phyloP scores from a whole-genome alignment of 345 rosid genomes.

The Citrus sp. region DNA sequence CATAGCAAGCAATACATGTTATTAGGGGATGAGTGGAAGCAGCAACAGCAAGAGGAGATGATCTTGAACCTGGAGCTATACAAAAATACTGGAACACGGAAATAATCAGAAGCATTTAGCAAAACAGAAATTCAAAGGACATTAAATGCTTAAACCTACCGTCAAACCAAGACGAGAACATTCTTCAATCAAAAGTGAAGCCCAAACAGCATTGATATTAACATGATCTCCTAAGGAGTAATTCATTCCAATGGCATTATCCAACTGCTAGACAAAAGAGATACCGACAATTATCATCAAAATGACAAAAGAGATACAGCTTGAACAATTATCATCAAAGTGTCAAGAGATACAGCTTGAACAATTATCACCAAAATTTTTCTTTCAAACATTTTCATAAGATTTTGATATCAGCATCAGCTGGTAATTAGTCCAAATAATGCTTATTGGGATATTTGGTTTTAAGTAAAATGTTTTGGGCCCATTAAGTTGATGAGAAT shows the following conservation, averaged over 20 bases:
- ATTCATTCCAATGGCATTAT: slow-evolving; percentile 39
- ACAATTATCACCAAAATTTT: slow-evolving; percentile 13
- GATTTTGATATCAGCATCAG: background rate
- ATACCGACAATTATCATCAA: slow-evolving; percentile 19
- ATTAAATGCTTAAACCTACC: slow-evolving; percentile 42
- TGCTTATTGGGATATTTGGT: background rate
- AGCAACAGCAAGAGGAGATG: slow-evolving; percentile 91
- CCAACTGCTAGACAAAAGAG: slow-evolving; percentile 54
- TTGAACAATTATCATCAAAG: slow-evolving; percentile 20
- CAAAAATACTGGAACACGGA: slow-evolving; percentile 73
- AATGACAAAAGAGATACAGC: slow-evolving; percentile 26
- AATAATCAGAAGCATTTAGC: slow-evolving; percentile 31
- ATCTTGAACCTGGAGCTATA: slow-evolving; percentile 96
- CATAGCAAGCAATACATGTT: slow-evolving; percentile 81
- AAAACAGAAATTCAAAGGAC: slow-evolving; percentile 18
- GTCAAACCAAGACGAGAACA: slow-evolving; percentile 88
- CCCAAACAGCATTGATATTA: slow-evolving; percentile 86
- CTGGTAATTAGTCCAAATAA: background rate
- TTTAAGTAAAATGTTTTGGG: background rate
- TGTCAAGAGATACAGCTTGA: slow-evolving; percentile 21
- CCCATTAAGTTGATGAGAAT: background rate
- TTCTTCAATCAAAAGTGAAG: slow-evolving; percentile 83
- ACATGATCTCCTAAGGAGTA: slow-evolving; percentile 37
- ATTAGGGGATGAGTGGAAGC: slow-evolving; percentile 77
- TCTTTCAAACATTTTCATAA: slow-evolving; percentile 4